Evolutionary conservation across 176 grass and related monocot species (phyloP).

Genomic region (Oryza meridionalis): DNA sequence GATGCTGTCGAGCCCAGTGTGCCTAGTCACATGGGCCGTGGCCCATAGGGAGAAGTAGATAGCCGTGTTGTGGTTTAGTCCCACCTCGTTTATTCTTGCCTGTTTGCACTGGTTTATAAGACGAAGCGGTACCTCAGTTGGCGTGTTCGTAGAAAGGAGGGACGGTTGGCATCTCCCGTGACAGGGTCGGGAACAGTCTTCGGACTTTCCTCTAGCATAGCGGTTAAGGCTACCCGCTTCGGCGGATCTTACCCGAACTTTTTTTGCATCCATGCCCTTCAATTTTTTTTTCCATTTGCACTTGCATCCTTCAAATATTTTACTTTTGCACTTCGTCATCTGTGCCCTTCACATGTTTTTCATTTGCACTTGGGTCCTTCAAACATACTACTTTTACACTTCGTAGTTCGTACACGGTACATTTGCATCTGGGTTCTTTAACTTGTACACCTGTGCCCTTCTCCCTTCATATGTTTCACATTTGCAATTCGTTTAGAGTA

Average conservation of each 20-base stretch:
- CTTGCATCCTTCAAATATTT: not conserved
- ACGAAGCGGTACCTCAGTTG: accelerated
- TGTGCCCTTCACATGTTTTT: too few relatives aligned
- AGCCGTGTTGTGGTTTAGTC: constrained; percentile 27
- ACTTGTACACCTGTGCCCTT: too few relatives aligned
- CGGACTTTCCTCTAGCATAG: constrained; percentile 20
- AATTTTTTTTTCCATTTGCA: not conserved
- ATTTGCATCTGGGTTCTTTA: not conserved
- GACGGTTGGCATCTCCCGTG: constrained; percentile 94
- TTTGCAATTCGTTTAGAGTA: too few relatives aligned
- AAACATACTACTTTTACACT: too few relatives aligned
- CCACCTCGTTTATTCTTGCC: not conserved
- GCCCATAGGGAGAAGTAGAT: not conserved
- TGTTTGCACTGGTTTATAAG: not conserved
- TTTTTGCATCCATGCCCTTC: not conserved
- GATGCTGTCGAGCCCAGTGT: not conserved
- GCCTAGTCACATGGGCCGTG: not conserved
- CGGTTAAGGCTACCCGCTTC: constrained; percentile 53
- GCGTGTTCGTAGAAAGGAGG: constrained; percentile 76
- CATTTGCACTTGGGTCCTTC: too few relatives aligned
- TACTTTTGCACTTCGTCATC: not conserved
- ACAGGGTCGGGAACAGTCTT: constrained; percentile 72
- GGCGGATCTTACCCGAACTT: constrained; percentile 53
- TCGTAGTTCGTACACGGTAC: too few relatives aligned
- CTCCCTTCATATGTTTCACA: too few relatives aligned